A percentile compares a stretch with the other conserved stretches of the same genome.
These are phyloP conservation scores for Chlamydomonas eustigma DNA, from an alignment of 139 green algal genomes.

Conservation along the genomic window DNA sequence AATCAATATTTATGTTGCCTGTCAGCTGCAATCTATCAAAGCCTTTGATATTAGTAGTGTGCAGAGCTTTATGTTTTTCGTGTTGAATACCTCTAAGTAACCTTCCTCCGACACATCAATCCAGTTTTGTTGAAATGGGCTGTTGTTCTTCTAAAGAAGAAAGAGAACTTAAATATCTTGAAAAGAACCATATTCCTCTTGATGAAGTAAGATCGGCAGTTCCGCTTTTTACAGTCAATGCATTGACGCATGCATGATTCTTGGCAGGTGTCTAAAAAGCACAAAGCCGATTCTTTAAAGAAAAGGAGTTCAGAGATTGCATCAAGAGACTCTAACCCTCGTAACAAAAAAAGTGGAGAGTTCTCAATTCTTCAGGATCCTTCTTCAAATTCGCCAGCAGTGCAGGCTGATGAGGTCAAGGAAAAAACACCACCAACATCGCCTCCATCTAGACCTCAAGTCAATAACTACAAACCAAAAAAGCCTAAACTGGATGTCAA, in stretches of 20 bases:
- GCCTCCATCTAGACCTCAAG: neutral
- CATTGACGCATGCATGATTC: neutral
- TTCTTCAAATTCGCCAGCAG: neutral
- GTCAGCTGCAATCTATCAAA: too few species aligned
- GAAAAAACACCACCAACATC: too few species aligned
- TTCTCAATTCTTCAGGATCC: neutral
- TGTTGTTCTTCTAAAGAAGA: neutral
- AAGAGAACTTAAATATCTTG: neutral
- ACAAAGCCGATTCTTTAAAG: neutral
- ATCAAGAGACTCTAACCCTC: too few species aligned
- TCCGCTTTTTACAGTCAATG: neutral
- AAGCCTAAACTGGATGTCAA: slow-evolving; percentile 36
- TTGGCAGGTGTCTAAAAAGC: neutral
- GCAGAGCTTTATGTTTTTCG: too few species aligned
- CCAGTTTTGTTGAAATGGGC: too few species aligned
- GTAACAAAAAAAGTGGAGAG: neutral
- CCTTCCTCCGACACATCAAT: too few species aligned
- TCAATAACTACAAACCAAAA: slow-evolving; percentile 16
- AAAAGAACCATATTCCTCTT: neutral
- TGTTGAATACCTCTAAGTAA: too few species aligned
- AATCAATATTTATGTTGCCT: too few species aligned
- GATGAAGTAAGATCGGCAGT: neutral
- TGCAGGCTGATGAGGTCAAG: neutral
- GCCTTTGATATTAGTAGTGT: too few species aligned
- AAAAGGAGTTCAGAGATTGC: too few species aligned